phyloP scores from a whole-genome alignment of 2,329 filamentous ascomycete genomes.

The Aspergillus texensis region DNA sequence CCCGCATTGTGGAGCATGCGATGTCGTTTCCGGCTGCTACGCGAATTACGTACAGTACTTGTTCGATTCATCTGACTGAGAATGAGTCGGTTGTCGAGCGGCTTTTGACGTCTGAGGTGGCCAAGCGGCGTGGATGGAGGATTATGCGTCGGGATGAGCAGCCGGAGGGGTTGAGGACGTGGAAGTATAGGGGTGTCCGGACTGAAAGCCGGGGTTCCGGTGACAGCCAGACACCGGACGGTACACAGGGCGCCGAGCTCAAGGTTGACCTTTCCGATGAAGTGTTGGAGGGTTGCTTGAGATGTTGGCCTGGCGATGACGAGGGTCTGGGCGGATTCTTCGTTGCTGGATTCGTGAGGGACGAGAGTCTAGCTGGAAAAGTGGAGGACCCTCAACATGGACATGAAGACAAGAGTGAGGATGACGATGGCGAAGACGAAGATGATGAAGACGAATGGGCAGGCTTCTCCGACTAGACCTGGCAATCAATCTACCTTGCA shows the following conservation, averaged over 20 bases:
- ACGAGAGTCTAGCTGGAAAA: conserved; percentile 47
- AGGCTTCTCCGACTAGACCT: conserved; percentile 44
- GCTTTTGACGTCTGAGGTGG: conserved; percentile 69
- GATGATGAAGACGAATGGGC: conserved; percentile 41
- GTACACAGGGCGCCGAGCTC: not conserved
- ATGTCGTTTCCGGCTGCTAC: conserved; percentile 75
- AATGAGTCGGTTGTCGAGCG: conserved; percentile 83
- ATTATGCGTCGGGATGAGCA: conserved; percentile 74
- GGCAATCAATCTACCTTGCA: not conserved
- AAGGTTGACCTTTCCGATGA: conserved; percentile 49
- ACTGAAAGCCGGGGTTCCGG: conserved; percentile 40
- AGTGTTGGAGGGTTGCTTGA: conserved; percentile 70
- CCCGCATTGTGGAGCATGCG: conserved; percentile 79
- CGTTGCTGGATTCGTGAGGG: conserved; percentile 79
- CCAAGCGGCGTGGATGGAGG: conserved; percentile 71
- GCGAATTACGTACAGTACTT: conserved; percentile 89
- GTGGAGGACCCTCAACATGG: conserved; percentile 12
- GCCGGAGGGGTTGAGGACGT: conserved; percentile 72
- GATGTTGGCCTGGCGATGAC: conserved; percentile 78
- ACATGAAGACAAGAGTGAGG: not conserved
- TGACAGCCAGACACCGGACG: not conserved
- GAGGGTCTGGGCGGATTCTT: conserved; percentile 95
- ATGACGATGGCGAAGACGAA: conserved; percentile 22
- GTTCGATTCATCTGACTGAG: conserved; percentile 82
- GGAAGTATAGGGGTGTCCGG: conserved; percentile 67